Evolutionary conservation across 169 alveolate genomes (phyloP).

Genomic region (Plasmodium falciparum): DNA sequence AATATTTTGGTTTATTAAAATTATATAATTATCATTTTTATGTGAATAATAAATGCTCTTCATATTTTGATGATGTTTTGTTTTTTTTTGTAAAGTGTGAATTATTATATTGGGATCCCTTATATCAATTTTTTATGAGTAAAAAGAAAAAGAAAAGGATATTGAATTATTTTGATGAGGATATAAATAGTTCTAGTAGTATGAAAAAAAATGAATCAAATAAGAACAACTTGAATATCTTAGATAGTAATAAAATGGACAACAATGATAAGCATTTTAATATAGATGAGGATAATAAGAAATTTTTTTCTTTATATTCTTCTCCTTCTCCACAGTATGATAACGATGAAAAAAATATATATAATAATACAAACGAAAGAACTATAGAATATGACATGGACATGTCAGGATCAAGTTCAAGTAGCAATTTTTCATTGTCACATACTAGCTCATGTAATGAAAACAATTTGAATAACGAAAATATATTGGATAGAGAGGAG

Average conservation of each 20-base stretch:
- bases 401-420: conserved; percentile 7
- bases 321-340: not conserved
- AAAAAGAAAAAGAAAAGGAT: conserved; percentile 28
- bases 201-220: not conserved
- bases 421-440: conserved; percentile 4
- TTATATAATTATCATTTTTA: conserved; percentile 46
- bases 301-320: not conserved
- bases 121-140: conserved; percentile 38
- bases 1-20: conserved; percentile 55
- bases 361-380: not conserved
- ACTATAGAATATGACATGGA: too few relatives aligned
- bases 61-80: conserved; percentile 28
- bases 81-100: conserved; percentile 68
- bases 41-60: conserved; percentile 6
- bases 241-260: not conserved
- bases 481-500: not conserved
- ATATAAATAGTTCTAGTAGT: not conserved
- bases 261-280: not conserved
- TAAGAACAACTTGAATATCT: not conserved
- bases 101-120: conserved; percentile 71
- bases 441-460: conserved; percentile 1
- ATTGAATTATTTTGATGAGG: conserved; percentile 3
- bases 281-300: not conserved
- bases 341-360: not conserved
- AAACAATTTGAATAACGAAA: not conserved